phyloP scores from a whole-genome alignment of 768 basidiomycete species.

The Serendipita indica region DNA sequence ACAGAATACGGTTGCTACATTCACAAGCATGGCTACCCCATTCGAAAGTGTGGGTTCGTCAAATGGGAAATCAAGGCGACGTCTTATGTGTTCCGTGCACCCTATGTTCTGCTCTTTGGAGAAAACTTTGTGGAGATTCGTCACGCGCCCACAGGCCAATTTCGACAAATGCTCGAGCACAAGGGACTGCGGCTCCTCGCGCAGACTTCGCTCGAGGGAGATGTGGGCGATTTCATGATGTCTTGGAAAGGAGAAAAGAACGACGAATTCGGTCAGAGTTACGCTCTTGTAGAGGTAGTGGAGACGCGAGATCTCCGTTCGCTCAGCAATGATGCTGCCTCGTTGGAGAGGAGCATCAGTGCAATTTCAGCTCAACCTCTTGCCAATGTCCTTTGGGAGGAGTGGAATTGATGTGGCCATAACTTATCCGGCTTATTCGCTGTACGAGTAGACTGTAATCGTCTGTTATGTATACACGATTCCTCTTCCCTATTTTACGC shows the following conservation, averaged over 20 bases:
- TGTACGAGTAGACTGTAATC: not conserved
- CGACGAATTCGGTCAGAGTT: slow-evolving; percentile 41
- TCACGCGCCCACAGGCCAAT: slow-evolving; percentile 41
- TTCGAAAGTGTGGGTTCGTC: slow-evolving; percentile 45
- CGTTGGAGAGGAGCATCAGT: not conserved
- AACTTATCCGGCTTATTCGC: not conserved
- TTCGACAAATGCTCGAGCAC: slow-evolving; percentile 75
- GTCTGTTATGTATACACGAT: not conserved
- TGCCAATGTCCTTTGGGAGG: not conserved
- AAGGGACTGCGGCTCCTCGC: slow-evolving; percentile 52
- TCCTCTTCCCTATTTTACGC: not conserved
- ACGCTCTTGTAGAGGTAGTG: slow-evolving; percentile 50
- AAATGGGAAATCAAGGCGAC: slow-evolving; percentile 64
- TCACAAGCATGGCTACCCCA: slow-evolving; percentile 50
- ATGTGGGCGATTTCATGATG: slow-evolving; percentile 37
- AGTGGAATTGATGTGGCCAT: not conserved
- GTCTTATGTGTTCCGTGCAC: slow-evolving; percentile 45
- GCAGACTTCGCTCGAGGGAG: slow-evolving; percentile 25
- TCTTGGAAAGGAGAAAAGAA: slow-evolving; percentile 49
- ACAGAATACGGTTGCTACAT: slow-evolving; percentile 66
- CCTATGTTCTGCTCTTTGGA: slow-evolving; percentile 59
- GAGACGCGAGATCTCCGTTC: slow-evolving; percentile 33
- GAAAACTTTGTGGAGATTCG: slow-evolving; percentile 64
- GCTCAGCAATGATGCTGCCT: not conserved
- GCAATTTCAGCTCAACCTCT: not conserved